Evolutionary conservation across 768 basidiomycete genomes (phyloP).

Genomic region (Termitomyces sp.): DNA sequence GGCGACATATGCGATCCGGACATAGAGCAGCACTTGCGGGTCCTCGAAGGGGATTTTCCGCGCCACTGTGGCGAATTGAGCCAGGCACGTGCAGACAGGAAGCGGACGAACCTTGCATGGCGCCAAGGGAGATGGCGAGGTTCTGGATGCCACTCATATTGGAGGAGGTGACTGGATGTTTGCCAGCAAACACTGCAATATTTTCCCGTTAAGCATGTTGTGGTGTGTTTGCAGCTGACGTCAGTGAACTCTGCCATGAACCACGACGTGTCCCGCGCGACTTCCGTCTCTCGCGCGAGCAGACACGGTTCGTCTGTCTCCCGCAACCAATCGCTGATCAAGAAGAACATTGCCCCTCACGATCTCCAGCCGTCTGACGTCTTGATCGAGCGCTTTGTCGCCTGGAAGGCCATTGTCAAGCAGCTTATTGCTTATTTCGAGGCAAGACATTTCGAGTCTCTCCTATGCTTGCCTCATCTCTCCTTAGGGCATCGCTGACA

Average conservation of each 20-base stretch:
- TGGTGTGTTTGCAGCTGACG: conserved; percentile 5
- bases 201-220: too few species aligned
- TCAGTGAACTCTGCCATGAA: conserved; percentile 11
- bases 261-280: conserved; percentile 62
- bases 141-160: conserved; percentile 78
- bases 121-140: conserved; percentile 85
- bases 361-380: conserved; percentile 93
- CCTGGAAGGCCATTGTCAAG: conserved; percentile 96
- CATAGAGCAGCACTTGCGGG: conserved; percentile 75
- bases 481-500: conserved; percentile 60
- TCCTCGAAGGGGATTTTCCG: conserved; percentile 90
- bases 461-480: background rate
- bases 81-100: background rate
- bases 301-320: conserved; percentile 73
- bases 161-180: too few species aligned
- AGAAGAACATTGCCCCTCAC: conserved; percentile 88
- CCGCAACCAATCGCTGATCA: conserved; percentile 83
- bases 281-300: conserved; percentile 71
- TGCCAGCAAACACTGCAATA: background rate
- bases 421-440: conserved; percentile 93
- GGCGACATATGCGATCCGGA: conserved; percentile 79
- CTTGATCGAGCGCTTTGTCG: conserved; percentile 90
- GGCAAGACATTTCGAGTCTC: conserved; percentile 19
- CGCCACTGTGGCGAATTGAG: conserved; percentile 57
- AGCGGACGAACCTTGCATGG: conserved; percentile 73